A percentile compares a stretch with the other conserved stretches of the same genome.
These are phyloP conservation scores for Mytilinidion resinicola DNA, from an alignment of 495 filamentous ascomycete genomes.

Conservation along the genomic window DNA sequence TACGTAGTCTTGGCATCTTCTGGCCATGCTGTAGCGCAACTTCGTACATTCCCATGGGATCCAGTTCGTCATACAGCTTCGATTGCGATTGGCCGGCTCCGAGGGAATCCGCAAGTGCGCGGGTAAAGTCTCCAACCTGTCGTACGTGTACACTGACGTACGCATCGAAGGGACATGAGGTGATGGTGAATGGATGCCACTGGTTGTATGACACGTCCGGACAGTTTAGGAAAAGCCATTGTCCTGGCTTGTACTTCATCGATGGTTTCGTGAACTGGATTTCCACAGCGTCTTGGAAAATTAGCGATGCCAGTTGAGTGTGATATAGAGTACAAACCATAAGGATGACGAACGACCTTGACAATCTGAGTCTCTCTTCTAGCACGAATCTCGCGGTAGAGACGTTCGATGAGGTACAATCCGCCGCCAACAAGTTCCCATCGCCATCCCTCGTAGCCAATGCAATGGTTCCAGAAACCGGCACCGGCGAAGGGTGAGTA, in stretches of 20 bases:
- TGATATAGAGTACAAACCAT: constrained; percentile 53
- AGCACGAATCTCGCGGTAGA: constrained; percentile 86
- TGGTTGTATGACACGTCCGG: constrained; percentile 80
- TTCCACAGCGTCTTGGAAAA: constrained; percentile 75
- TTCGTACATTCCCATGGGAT: constrained; percentile 96
- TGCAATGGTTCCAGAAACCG: constrained; percentile 83
- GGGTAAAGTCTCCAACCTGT: constrained; percentile 95
- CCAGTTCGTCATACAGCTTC: constrained; percentile 80
- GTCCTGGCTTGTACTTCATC: constrained; percentile 97
- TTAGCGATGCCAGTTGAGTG: constrained; percentile 30
- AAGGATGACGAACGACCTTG: constrained; percentile 94
- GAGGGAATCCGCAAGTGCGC: constrained; percentile 79
- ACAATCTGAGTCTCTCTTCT: constrained; percentile 79
- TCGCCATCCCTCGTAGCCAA: constrained; percentile 95
- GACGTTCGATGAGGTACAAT: constrained; percentile 78
- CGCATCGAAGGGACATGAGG: constrained; percentile 90
- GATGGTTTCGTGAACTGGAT: constrained; percentile 94
- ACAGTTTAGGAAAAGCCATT: constrained; percentile 95
- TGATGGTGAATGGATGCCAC: constrained; percentile 99
- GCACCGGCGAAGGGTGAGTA: constrained; percentile 78
- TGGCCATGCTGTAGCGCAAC: constrained; percentile 91
- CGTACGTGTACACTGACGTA: constrained; percentile 92
- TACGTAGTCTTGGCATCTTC: constrained; percentile 76
- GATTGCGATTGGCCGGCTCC: constrained; percentile 80
- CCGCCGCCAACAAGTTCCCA: constrained; percentile 89